These are phyloP conservation scores for Cymbidium sinense DNA, from an alignment of 106 monocot species.

Conservation along the genomic window DNA sequence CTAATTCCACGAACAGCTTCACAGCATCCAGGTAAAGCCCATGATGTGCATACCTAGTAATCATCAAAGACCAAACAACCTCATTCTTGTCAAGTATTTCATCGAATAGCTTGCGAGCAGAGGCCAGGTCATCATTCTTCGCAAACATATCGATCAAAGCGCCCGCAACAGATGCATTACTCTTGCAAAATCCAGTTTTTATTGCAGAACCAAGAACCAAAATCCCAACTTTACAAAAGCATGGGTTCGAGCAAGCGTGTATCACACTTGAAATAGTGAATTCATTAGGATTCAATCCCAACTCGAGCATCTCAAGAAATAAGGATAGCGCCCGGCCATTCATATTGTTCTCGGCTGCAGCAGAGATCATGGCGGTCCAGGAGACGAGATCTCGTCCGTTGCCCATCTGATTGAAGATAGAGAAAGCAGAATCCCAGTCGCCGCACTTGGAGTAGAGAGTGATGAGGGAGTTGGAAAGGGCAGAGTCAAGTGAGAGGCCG, in stretches of 20 bases:
- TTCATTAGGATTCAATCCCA: slow-evolving; percentile 52
- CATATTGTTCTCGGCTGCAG: slow-evolving; percentile 21
- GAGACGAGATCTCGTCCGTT: slow-evolving; percentile 55
- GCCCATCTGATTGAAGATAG: slow-evolving; percentile 51
- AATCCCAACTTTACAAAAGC: slow-evolving; percentile 17
- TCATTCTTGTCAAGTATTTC: slow-evolving; percentile 42
- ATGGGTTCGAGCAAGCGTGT: slow-evolving; percentile 38
- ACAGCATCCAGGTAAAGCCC: slow-evolving; percentile 40
- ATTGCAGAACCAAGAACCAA: slow-evolving; percentile 40
- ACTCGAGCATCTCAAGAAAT: slow-evolving; percentile 50
- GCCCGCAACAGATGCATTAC: slow-evolving; percentile 41
- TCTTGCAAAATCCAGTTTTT: slow-evolving; percentile 42
- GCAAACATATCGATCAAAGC: slow-evolving; percentile 80
- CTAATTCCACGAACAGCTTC: slow-evolving; percentile 48
- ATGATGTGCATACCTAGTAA: slow-evolving; percentile 47
- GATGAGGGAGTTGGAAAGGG: slow-evolving; percentile 68
- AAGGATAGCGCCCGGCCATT: slow-evolving; percentile 20
- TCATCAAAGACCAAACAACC: slow-evolving; percentile 75
- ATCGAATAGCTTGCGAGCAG: slow-evolving; percentile 64
- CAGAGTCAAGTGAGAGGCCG: slow-evolving; percentile 33
- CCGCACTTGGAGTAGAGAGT: slow-evolving; percentile 82
- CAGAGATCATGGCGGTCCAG: slow-evolving; percentile 62
- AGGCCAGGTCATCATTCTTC: slow-evolving; percentile 30
- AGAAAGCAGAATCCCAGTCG: slow-evolving; percentile 30
- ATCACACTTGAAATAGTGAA: slow-evolving; percentile 53